phyloP scores from a whole-genome alignment of 208 protist species.

The Jaenimonas drosophilae region DNA sequence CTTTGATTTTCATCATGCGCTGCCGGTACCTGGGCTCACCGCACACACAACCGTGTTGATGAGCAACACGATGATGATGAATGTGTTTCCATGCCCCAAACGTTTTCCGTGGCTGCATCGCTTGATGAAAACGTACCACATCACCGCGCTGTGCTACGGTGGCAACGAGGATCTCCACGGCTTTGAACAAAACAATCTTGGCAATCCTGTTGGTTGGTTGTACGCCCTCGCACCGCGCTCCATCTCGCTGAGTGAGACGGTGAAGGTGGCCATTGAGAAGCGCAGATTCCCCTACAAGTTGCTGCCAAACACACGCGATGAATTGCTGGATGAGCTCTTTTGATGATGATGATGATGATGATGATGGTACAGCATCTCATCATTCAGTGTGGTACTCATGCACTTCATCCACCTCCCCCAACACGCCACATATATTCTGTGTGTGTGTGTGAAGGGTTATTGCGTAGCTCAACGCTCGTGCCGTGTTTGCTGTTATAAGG shows the following conservation, averaged over 20 bases:
- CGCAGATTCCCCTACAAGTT: slow-evolving; percentile 13
- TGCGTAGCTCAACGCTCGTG: too few relatives aligned
- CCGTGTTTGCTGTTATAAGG: too few relatives aligned
- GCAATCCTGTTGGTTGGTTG: slow-evolving; percentile 23
- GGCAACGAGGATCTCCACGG: slow-evolving; percentile 25
- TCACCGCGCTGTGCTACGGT: slow-evolving; percentile 19
- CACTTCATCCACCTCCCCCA: too few relatives aligned
- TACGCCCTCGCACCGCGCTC: slow-evolving; percentile 16
- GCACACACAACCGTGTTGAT: slow-evolving; percentile 22
- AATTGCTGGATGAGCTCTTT: slow-evolving; percentile 37
- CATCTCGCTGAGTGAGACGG: slow-evolving; percentile 20
- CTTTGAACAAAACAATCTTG: slow-evolving; percentile 30
- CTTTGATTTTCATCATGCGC: slow-evolving; percentile 27
- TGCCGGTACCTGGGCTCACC: slow-evolving; percentile 31
- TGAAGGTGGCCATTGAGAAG: slow-evolving; percentile 17
- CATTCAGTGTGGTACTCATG: too few relatives aligned
- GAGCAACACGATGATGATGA: slow-evolving; percentile 2
- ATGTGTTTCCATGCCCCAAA: slow-evolving; percentile 1
- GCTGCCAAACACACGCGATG: slow-evolving; percentile 9
- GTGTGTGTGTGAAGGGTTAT: too few relatives aligned
- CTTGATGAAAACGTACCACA: slow-evolving; percentile 3
- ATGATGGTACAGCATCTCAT: too few relatives aligned
- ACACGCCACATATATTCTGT: too few relatives aligned
- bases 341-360: too few relatives aligned
- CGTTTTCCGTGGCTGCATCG: not conserved